Percentiles rank a stretch among this genome's conserved stretches.
These are phyloP conservation scores for Tylopilus intermedius DNA, from an alignment of 768 basidiomycete genomes.

Conservation along the genomic window DNA sequence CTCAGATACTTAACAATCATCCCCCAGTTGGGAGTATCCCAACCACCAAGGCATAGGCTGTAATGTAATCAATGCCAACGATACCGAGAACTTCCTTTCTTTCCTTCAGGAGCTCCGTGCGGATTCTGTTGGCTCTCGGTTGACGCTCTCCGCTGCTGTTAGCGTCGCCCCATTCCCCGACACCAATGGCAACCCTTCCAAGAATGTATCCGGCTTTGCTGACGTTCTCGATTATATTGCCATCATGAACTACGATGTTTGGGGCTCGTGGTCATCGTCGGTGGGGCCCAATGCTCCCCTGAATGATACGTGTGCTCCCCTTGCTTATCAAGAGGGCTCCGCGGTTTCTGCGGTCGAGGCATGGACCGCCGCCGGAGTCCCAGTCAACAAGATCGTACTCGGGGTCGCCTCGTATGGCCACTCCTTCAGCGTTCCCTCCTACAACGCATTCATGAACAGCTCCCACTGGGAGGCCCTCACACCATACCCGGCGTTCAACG, in stretches of 20 bases:
- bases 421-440: conserved; percentile 47
- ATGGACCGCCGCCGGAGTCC: conserved; percentile 78
- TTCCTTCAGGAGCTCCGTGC: background rate
- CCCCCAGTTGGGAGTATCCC: background rate
- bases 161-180: conserved; percentile 50
- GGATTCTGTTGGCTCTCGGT: background rate
- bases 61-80: background rate
- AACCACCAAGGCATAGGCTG: background rate
- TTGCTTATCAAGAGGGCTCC: conserved; percentile 60
- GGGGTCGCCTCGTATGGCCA: conserved; percentile 83
- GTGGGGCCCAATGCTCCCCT: conserved; percentile 81
- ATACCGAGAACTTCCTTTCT: background rate
- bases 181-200: conserved; percentile 53
- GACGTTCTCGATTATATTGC: conserved; percentile 60
- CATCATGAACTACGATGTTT: conserved; percentile 65
- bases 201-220: conserved; percentile 69
- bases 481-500: conserved; percentile 48
- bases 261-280: conserved; percentile 46
- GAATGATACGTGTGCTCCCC: conserved; percentile 64
- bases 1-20: background rate
- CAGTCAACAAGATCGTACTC: conserved; percentile 62
- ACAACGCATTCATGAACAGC: conserved; percentile 33
- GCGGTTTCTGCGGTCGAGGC: conserved; percentile 64
- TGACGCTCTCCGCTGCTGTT: background rate
- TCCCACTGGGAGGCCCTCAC: conserved; percentile 31